phyloP scores from a whole-genome alignment of 108 stramenopile genomes.

The Discostella pseudostelligera region DNA sequence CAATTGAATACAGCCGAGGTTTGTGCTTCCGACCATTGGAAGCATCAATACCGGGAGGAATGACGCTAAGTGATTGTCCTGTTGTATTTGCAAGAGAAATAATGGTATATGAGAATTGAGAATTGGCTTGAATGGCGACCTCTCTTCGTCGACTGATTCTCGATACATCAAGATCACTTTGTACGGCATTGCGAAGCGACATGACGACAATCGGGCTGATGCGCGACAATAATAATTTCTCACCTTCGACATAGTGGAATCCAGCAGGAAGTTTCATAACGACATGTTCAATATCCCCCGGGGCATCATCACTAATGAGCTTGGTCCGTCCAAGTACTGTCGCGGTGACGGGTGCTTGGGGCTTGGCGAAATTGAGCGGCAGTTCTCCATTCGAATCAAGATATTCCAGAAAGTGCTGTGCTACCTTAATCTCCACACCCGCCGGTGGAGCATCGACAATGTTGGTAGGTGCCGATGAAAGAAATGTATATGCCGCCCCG shows the following conservation, averaged over 20 bases:
- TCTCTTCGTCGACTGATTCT: too few species aligned
- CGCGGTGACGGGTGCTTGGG: constrained; percentile 62
- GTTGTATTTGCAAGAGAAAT: background rate
- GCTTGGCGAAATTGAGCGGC: constrained; percentile 72
- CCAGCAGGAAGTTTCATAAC: constrained; percentile 66
- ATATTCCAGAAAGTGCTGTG: constrained; percentile 83
- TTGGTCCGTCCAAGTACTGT: constrained; percentile 68
- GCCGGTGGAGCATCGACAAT: constrained; percentile 28
- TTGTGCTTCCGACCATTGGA: constrained; percentile 62
- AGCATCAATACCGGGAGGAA: constrained; percentile 67
- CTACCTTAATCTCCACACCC: constrained; percentile 33
- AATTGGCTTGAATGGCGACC: background rate
- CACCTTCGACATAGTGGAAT: constrained; percentile 83
- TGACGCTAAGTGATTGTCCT: constrained; percentile 75
- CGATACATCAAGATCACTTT: too few species aligned
- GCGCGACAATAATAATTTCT: background rate
- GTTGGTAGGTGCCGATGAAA: constrained; percentile 23
- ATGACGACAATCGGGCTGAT: background rate
- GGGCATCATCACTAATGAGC: constrained; percentile 72
- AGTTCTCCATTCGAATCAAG: constrained; percentile 54
- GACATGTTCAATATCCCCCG: constrained; percentile 87
- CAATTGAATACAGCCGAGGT: constrained; percentile 86
- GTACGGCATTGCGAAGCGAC: too few species aligned
- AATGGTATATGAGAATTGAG: background rate
- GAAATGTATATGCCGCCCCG: constrained; percentile 20